Percentiles rank a stretch among this genome's conserved stretches.
Conservation (phyloP, 2,329 filamentous ascomycete genomes). For the Sclerotinia spermophila region DNA sequence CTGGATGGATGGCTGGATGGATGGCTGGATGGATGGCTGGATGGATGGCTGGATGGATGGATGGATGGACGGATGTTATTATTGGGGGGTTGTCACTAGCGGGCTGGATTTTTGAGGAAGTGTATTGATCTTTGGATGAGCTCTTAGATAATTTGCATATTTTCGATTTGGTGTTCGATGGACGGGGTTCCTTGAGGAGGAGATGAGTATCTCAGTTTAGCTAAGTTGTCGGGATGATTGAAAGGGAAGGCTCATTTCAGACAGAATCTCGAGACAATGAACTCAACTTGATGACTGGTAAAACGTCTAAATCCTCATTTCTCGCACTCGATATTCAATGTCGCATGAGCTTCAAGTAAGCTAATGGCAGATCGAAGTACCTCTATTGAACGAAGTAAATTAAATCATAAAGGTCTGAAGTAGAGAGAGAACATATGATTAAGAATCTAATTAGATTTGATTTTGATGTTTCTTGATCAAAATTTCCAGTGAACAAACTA, state of each 20-base stretch:
- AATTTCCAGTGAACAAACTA: not conserved
- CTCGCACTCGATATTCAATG: not conserved
- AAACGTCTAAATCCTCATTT: not conserved
- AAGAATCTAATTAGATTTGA: conserved; percentile 9
- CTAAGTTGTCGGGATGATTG: not conserved
- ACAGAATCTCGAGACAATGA: no score
- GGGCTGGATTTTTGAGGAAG: not conserved
- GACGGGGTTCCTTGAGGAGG: not conserved
- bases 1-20: not conserved
- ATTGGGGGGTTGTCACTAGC: not conserved
- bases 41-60: not conserved
- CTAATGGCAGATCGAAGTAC: not conserved
- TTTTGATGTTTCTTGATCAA: conserved; percentile 1
- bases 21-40: not conserved
- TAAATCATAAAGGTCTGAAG: not conserved
- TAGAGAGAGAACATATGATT: not conserved
- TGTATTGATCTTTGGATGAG: not conserved
- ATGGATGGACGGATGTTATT: not conserved
- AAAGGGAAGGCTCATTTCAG: not conserved
- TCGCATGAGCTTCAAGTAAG: not conserved
- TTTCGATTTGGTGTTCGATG: not conserved
- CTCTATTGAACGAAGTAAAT: not conserved
- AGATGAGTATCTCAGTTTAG: not conserved
- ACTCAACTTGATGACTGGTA: not conserved
- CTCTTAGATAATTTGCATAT: not conserved